phyloP scores from a whole-genome alignment of 2,329 filamentous ascomycete species.

The Neofusicoccum ribis region DNA sequence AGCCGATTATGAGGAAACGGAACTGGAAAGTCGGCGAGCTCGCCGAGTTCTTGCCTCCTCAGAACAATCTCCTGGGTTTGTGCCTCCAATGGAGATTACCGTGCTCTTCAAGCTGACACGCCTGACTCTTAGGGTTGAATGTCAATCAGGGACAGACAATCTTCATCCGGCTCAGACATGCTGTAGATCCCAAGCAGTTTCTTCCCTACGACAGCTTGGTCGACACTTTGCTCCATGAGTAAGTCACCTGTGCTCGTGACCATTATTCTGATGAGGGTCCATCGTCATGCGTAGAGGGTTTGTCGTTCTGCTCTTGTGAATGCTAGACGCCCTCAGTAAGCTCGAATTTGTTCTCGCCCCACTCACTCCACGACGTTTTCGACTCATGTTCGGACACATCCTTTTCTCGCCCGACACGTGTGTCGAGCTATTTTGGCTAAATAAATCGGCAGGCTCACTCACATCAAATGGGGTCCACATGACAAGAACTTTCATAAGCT shows the following conservation, averaged over 20 bases:
- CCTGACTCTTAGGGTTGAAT: conserved; percentile 62
- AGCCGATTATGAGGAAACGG: conserved; percentile 89
- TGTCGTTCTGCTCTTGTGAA: background rate
- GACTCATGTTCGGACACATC: background rate
- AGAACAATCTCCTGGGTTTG: conserved; percentile 70
- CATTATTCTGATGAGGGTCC: background rate
- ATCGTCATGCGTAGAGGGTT: background rate
- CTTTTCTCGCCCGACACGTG: background rate
- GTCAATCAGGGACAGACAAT: conserved; percentile 76
- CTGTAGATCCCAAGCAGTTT: conserved; percentile 73
- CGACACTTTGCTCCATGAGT: conserved; percentile 92
- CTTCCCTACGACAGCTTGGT: conserved; percentile 76
- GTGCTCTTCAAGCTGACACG: background rate
- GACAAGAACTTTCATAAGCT: conserved; percentile 79
- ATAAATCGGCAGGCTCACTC: conserved; percentile 60
- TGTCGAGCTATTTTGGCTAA: background rate
- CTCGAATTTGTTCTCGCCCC: background rate
- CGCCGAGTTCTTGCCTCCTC: conserved; percentile 79
- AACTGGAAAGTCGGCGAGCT: conserved; percentile 78
- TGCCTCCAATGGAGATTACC: background rate
- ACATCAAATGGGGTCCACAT: conserved; percentile 82
- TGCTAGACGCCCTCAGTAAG: background rate
- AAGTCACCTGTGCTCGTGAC: conserved; percentile 25
- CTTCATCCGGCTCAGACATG: conserved; percentile 76
- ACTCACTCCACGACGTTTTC: background rate